These are phyloP conservation scores for Rheum nobile DNA, from an alignment of 148 eudicot genomes.

Conservation along the genomic window DNA sequence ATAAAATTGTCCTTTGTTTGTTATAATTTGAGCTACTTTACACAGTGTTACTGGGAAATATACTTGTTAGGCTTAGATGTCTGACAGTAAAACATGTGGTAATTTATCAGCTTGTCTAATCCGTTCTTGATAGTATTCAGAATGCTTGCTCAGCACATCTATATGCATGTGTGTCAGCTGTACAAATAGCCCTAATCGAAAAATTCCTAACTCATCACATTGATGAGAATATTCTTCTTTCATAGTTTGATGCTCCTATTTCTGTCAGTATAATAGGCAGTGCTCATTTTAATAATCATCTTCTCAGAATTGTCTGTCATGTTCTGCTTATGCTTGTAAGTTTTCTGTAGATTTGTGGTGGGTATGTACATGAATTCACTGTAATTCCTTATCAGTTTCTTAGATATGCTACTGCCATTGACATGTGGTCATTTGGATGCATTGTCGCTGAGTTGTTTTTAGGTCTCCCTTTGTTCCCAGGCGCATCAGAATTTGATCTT, in stretches of 20 bases:
- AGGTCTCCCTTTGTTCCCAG: conserved; percentile 92
- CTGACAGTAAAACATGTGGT: no score
- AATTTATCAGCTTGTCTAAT: no score
- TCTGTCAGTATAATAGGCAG: neutral
- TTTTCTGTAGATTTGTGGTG: neutral
- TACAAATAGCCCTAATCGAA: neutral
- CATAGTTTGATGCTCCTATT: neutral
- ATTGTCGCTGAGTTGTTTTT: conserved; percentile 92
- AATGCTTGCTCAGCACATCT: no score
- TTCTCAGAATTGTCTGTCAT: neutral
- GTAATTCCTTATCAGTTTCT: conserved; percentile 35
- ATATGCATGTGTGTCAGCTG: neutral
- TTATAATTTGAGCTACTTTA: neutral
- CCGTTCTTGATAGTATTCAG: no score
- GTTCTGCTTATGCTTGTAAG: neutral
- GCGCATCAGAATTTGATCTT: conserved; percentile 97
- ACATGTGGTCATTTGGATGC: conserved; percentile 99
- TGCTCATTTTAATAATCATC: neutral
- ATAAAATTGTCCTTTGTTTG: neutral
- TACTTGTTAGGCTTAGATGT: no score
- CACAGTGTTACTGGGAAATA: neutral
- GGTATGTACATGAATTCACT: neutral
- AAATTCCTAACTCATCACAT: neutral
- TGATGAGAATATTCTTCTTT: neutral
- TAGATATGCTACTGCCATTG: conserved; percentile 92